Evolutionary conservation across 345 rosid genomes (phyloP), one percentile per base, ranked within the genome.

Genomic region (Microcos paniculata): DNA sequence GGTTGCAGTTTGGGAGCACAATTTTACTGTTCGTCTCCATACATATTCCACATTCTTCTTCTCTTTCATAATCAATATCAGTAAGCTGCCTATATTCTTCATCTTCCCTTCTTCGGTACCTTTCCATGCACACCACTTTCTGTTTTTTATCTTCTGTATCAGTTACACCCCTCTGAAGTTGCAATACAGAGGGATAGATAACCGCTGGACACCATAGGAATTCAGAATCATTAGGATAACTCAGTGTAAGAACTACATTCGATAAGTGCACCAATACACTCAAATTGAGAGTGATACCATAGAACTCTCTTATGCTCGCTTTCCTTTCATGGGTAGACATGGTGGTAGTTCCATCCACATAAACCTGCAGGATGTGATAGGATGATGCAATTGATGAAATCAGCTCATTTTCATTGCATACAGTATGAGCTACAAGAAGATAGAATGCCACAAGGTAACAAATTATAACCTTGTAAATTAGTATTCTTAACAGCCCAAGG

Each of bases 31-130:
- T 85, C 77, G 64, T 76, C 85, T 90, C 94, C 92, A 90, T 84
- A 77, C 94, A 90, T 73, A 90, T 90, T 62, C 92, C 94, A 73
- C 94, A 90, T 75, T 88, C 94, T 42, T 87, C 92, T 74, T 90
- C 92, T 72, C 92, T 88, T 78, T 87, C 94, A 57, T 49, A 63
- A 35, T 88, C 94, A 10, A 78, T 31, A 48, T 83, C 87, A 2
- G 82, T 72, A 48, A 33, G 74, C 13, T 31, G 79, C 56, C 75
- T 74, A 35, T 38, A 59, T 66, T 80, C 86, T 30, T 83, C 85
- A 1, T 85, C 91, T 57, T 85, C 87, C 73, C 88, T 85, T 80
- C 79, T 85, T 78, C 88, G 77, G 82, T 80, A 87, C 77, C 86
- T 86, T 77, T 87, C 90, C 85, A 79, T 65, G 84, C 89, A 88